Evolutionary conservation across 1,284 basidiomycete species (phyloP), one percentile per base, ranked within the genome.

Genomic region (Sanghuangporus baumii): DNA sequence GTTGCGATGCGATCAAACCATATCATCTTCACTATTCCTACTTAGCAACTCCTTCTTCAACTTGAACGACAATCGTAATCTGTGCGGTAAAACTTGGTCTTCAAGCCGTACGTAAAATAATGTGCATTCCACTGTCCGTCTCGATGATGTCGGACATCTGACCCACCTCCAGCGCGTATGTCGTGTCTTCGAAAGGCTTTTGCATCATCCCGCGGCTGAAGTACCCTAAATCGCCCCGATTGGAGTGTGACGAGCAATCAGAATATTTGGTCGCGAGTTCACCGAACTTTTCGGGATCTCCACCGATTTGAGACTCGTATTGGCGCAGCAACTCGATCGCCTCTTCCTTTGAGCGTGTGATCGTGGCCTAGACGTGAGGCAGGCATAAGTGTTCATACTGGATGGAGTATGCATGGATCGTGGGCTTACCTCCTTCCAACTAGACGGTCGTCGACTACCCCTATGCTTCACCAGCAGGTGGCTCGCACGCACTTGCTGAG

Each of bases 151-250:
- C 89, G 75, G 93, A 95, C 69, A 98, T 87, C 75, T 93, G 77
- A 14, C 91, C 93, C n/a, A 92, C 83, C 61, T 88, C 73, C 65
- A 98, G 82, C 1, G 76, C 84, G 75, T 87, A 98, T 8, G 95
- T 84, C 3, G 92, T 92, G 26, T 97, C 93, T 78, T 98, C 96
- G 72, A 99, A 99, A 23, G 94, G 88, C 76, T 94, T 95, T 77
- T 99, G 97, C 97, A 99, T 99, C 79, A 93, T 89, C 2, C 91
- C 93, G 14, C 77, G 84, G 1, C 82, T 84, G 72, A 99, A 99
- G 78, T 80, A 83, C 3, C 97, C 93, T 5, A 98, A 82, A 73
- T 98, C 94, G 1, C 95, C 95, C 2, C 81, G 82, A 67, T 89
- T 81, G 37, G 80, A 74, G 71, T 94, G 89, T 56, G 91, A 94